Base-by-base conservation (phyloP, 768 basidiomycete genomes). In the Russula compacta region DNA sequence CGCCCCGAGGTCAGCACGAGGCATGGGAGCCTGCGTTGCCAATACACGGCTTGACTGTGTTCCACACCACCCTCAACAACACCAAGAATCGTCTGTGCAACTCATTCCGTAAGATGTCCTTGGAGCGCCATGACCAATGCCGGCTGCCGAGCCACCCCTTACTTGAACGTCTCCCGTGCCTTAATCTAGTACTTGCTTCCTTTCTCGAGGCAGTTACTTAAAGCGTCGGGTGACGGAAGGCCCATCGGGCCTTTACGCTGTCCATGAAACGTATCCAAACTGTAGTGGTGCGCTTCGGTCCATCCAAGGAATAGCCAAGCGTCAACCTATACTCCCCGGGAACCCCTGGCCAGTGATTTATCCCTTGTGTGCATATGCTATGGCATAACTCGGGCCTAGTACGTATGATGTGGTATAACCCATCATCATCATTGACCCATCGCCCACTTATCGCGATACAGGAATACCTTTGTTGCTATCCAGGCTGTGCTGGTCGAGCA, bases 1-100 rank as follows among this genome's bases (percentile, higher is more conserved):
- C 6, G 32, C 21, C 24, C 4, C 60, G 56, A 51, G 49, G 60
- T 9, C 11, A 57, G 15, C 44, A 61, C 54, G 60, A 61, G 60
- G 32, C 36, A 36, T 24, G 17, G 39, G 29, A n/a, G 49, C n/a
- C 43, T 43, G 43, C 3, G 29, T 15, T 33, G 32, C 15, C 32
- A 32, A 8, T n/a, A 33, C 33, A 35, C 35, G 15, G 49, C 17
- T n/a, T 50, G 24, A 29, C 24, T 29, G 24, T 29, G 24, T 2
- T 29, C 24, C 32, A 35, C 15, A 32, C 12, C 44, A 39, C 36
- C 46, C 36, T 38, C 10, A 24, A 29, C 11, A 17, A 36, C 40
- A 43, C 42, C 57, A 14, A 43, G 19, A 24, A 43, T 53, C 35
- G 29, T 52, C 43, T 40, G 29, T 38, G n/a, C 40, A 17, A 24